phyloP scores from a whole-genome alignment of 2,329 filamentous ascomycete species.

The Aspergillus spinulosporus region DNA sequence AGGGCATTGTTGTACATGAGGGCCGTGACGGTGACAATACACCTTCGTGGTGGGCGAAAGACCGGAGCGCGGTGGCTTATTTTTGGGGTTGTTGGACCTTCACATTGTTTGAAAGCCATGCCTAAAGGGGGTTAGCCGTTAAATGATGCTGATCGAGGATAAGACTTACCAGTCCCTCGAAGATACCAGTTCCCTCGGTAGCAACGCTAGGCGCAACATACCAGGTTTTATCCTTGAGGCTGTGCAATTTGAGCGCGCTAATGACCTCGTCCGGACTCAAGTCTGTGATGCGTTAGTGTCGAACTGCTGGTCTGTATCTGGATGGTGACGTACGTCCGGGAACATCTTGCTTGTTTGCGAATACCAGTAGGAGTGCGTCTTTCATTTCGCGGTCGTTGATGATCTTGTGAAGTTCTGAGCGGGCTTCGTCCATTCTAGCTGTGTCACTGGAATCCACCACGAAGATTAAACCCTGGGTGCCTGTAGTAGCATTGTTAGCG shows the following conservation, averaged over 20 bases:
- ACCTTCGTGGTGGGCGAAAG: neutral
- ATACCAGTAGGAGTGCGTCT: slow-evolving; percentile 89
- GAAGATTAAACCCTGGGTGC: slow-evolving; percentile 97
- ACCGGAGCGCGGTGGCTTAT: slow-evolving; percentile 26
- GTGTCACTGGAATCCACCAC: slow-evolving; percentile 96
- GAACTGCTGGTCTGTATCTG: slow-evolving; percentile 1
- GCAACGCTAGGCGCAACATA: slow-evolving; percentile 82
- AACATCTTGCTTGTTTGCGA: slow-evolving; percentile 99
- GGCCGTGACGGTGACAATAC: neutral
- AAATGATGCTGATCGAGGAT: neutral
- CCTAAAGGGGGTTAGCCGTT: slow-evolving; percentile 39
- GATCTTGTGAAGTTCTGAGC: slow-evolving; percentile 91
- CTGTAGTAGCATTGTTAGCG: slow-evolving; percentile 45
- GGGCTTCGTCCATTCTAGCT: slow-evolving; percentile 86
- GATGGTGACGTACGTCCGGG: slow-evolving; percentile 62
- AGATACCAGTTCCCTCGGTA: slow-evolving; percentile 75
- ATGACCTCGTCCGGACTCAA: slow-evolving; percentile 80
- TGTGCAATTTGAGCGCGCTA: slow-evolving; percentile 71
- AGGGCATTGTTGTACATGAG: slow-evolving; percentile 38
- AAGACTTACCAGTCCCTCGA: slow-evolving; percentile 69
- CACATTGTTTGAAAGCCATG: slow-evolving; percentile 82
- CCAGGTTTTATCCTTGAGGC: slow-evolving; percentile 81
- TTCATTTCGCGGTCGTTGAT: slow-evolving; percentile 98
- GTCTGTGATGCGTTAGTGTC: slow-evolving; percentile 49
- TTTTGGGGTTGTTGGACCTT: slow-evolving; percentile 55